Percentiles rank a stretch among this genome's conserved stretches.
phyloP scores from a whole-genome alignment of 1,139 yeast species.

The Citeromyces siamensis region DNA sequence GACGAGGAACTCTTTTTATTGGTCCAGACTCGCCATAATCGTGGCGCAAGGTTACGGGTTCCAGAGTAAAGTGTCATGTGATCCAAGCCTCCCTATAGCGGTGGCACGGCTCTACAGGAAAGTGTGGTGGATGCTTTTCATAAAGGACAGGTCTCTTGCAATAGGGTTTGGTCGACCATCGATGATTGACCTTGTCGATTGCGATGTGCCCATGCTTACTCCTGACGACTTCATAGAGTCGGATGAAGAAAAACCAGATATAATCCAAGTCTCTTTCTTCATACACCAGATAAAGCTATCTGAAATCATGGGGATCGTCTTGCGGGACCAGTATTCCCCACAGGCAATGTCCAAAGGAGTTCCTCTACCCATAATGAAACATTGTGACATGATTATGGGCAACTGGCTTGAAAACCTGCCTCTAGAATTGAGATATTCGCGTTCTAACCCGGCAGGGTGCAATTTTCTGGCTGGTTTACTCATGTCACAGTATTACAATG shows the following conservation, averaged over 20 bases:
- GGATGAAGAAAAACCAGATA: constrained; percentile 22
- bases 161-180: constrained; percentile 71
- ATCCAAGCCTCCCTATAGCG: constrained; percentile 18
- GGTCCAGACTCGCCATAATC: constrained; percentile 65
- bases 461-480: constrained; percentile 46
- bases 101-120: constrained; percentile 56
- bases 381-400: constrained; percentile 68
- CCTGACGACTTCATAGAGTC: constrained; percentile 57
- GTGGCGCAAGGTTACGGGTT: constrained; percentile 75
- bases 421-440: constrained; percentile 46
- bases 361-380: constrained; percentile 44
- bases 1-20: constrained; percentile 60
- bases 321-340: constrained; percentile 65
- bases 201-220: constrained; percentile 66
- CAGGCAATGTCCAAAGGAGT: constrained; percentile 44
- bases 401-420: constrained; percentile 68
- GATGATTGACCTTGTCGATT: constrained; percentile 58
- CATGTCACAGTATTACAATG: constrained; percentile 62
- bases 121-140: constrained; percentile 74
- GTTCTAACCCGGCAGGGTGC: constrained; percentile 34
- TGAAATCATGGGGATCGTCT: constrained; percentile 61
- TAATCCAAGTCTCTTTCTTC: constrained; percentile 34
- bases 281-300: constrained; percentile 58
- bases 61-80: constrained; percentile 29
- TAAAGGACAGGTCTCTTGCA: constrained; percentile 59